Evolutionary conservation across 2,329 filamentous ascomycete genomes (phyloP).

Genomic region (Colletotrichum musicola): DNA sequence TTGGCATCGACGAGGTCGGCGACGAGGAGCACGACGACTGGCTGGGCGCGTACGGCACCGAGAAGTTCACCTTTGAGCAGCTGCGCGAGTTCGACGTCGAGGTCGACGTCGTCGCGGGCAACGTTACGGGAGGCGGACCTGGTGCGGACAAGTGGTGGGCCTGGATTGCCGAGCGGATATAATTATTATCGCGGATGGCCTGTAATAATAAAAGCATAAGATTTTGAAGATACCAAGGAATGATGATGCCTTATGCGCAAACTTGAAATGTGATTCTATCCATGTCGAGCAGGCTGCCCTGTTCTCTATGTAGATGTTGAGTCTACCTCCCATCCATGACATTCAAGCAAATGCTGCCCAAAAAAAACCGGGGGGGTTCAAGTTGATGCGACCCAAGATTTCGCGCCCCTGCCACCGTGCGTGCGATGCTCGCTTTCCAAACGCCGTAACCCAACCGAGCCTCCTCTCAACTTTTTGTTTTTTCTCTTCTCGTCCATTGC

Average conservation of each 20-base stretch:
- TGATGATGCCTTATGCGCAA: conserved; percentile 1
- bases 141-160: conserved; percentile 88
- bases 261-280: conserved; percentile 15
- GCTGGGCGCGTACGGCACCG: conserved; percentile 84
- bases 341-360: conserved; percentile 26
- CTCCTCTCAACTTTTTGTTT: conserved; percentile 1
- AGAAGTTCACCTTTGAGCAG: conserved; percentile 82
- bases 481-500: conserved; percentile 19
- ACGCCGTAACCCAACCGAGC: conserved; percentile 35
- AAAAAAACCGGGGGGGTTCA: conserved; percentile 26
- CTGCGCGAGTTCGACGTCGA: conserved; percentile 86
- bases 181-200: conserved; percentile 20
- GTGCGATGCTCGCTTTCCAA: conserved; percentile 35
- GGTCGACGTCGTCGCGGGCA: conserved; percentile 83
- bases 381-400: conserved; percentile 41
- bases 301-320: conserved; percentile 54
- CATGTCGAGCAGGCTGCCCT: conserved; percentile 26
- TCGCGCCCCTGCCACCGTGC: conserved; percentile 11
- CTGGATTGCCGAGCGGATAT: conserved; percentile 81
- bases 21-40: conserved; percentile 84
- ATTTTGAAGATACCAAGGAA: neutral
- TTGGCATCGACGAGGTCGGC: conserved; percentile 71
- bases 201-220: conserved; percentile 21
- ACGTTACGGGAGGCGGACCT: conserved; percentile 73
- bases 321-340: conserved; percentile 49